These are phyloP conservation scores for Penicillium freii DNA, from an alignment of 2,329 filamentous ascomycete genomes.

Conservation along the genomic window DNA sequence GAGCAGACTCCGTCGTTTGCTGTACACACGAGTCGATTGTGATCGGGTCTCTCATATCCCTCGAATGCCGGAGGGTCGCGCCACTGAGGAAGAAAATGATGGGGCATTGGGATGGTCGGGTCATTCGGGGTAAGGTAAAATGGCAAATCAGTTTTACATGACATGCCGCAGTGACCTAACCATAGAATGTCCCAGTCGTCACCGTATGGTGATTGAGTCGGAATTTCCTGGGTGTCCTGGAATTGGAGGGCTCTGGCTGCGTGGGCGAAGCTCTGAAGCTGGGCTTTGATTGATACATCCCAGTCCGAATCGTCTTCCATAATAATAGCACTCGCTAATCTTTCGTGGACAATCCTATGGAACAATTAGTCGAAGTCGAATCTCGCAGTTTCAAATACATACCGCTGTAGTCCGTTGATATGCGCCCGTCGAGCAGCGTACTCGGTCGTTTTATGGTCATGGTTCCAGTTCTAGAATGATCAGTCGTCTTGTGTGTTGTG, in stretches of 20 bases:
- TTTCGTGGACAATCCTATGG: background rate
- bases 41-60: background rate
- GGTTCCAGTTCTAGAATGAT: background rate
- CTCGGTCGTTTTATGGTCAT: background rate
- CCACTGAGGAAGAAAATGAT: background rate
- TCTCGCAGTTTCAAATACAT: background rate
- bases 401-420: background rate
- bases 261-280: background rate
- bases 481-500: background rate
- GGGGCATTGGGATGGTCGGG: background rate
- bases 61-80: background rate
- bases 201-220: background rate
- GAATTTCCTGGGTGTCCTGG: background rate
- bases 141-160: background rate
- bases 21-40: background rate
- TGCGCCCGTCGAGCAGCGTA: background rate
- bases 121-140: background rate
- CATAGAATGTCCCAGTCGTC: background rate
- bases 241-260: background rate
- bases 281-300: background rate
- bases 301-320: background rate
- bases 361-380: background rate
- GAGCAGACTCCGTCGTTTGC: background rate
- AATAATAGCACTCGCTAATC: background rate
- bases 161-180: background rate